Base-by-base conservation (phyloP, 2,329 filamentous ascomycete species). In the Verticillium isaacii region DNA sequence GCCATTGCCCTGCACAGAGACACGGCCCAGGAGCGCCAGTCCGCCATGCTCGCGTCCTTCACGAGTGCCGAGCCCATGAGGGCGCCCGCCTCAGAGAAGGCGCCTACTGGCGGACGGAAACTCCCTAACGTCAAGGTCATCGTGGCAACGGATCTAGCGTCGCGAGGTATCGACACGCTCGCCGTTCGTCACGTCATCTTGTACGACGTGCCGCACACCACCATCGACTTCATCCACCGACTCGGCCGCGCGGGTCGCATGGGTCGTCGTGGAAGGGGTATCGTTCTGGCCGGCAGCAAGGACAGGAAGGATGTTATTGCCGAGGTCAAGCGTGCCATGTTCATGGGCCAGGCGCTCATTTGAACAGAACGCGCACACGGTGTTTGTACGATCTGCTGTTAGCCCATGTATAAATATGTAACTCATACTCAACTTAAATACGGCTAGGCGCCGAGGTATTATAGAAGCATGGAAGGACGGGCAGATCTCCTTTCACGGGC, bases 141-240 rank as follows among this genome's bases (percentile, higher is more conserved):
- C 45, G 94, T 99, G 3, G 95, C 93, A 14, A 99, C 95, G 0
- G 95, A 99, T 74, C 78, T 99, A 62, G 92, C 92, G 5, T 97
- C 93, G 6, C 82, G 95, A 67, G 95, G 95, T 65, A 97, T 99
- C 69, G 95, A 99, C 74, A 99, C 95, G 0, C 78, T 97, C 34
- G 90, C 92, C 19, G 94, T 98, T 19, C 85, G 91, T 62, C 92
- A 96, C 67, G 95, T 99, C 59, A 89, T 99, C 60, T 78, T 99
- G 32, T 98, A 97, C 74, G 93, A 99, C 73, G 94, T 99, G n/a
- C 95, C 95, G 5, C 94, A 98, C 72, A 96, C 92, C 0, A 96
- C 93, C 0, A 96, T 99, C 63, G 96, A 99, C 75, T 99, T 99
- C 70, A 97, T 99, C 70, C 96, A 99, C 75, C 89, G 96, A 17